A percentile compares a stretch with the other conserved stretches of the same genome.
phyloP scores from a whole-genome alignment of 352 stramenopile species.

The Globisporangium acanthophoron region DNA sequence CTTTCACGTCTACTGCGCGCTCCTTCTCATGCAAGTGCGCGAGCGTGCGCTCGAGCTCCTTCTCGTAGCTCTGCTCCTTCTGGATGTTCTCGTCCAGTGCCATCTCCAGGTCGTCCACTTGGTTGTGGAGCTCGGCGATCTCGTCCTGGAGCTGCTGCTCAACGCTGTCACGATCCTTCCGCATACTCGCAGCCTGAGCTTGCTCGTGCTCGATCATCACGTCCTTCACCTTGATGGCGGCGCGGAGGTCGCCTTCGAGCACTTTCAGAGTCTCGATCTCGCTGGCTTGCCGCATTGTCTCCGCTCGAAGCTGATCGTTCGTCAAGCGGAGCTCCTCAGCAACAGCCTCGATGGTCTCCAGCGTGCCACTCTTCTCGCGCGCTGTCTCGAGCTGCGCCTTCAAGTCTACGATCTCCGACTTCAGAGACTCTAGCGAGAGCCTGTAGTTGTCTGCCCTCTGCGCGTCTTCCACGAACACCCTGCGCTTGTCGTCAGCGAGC shows the following conservation, averaged over 20 bases:
- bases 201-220: constrained; percentile 65
- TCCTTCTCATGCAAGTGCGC: constrained; percentile 21
- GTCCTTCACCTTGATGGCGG: constrained; percentile 63
- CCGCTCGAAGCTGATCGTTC: constrained; percentile 13
- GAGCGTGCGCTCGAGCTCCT: constrained; percentile 24
- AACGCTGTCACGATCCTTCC: constrained; percentile 17
- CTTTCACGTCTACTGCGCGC: constrained; percentile 6
- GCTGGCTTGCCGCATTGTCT: constrained; percentile 22
- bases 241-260: constrained; percentile 48
- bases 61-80: constrained; percentile 27
- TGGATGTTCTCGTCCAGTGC: constrained; percentile 53
- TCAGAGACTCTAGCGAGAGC: constrained; percentile 22
- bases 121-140: constrained; percentile 34
- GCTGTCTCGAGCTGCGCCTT: constrained; percentile 26
- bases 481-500: constrained; percentile 44
- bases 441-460: constrained; percentile 40
- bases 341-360: constrained; percentile 18
- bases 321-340: constrained; percentile 19
- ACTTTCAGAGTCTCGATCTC: constrained; percentile 22
- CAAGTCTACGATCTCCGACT: constrained; percentile 19
- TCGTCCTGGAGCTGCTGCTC: constrained; percentile 47
- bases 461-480: constrained; percentile 37
- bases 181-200: constrained; percentile 45
- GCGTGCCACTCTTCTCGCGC: constrained; percentile 15
- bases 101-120: constrained; percentile 59